These are phyloP conservation scores for Cenococcum geophilum DNA, from an alignment of 495 filamentous ascomycete species.

Conservation along the genomic window DNA sequence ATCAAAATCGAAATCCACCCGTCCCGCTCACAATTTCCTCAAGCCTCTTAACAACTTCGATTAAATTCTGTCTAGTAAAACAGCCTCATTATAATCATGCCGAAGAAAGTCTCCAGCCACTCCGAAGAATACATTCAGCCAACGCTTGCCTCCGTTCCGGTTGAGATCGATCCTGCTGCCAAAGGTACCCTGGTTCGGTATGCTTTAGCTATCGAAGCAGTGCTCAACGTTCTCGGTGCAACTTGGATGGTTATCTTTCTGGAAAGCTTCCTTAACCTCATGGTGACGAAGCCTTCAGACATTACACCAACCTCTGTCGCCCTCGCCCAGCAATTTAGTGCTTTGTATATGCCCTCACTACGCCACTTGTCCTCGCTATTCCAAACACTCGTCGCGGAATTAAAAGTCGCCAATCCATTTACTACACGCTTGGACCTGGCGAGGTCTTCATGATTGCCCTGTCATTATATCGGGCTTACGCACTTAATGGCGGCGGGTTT, in stretches of 20 bases:
- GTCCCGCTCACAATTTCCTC: too few species aligned
- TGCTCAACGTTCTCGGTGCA: conserved; percentile 12
- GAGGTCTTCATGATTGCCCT: conserved; percentile 19
- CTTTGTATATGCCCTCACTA: conserved; percentile 14
- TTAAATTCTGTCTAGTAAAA: background rate
- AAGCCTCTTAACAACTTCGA: too few species aligned
- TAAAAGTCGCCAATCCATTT: conserved; percentile 17
- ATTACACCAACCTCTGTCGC: conserved; percentile 19
- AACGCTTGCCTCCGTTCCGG: background rate
- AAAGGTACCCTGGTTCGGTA: conserved; percentile 12
- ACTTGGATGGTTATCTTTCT: conserved; percentile 19
- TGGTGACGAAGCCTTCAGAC: conserved; percentile 17
- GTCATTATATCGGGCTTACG: conserved; percentile 5
- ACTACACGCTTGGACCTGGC: conserved; percentile 15
- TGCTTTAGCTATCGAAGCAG: conserved; percentile 16
- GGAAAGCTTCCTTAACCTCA: conserved; percentile 6
- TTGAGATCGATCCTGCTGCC: conserved; percentile 13
- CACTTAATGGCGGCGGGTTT: conserved; percentile 11
- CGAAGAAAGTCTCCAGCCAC: background rate
- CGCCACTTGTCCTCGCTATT: conserved; percentile 22
- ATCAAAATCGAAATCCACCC: too few species aligned
- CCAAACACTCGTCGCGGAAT: conserved; percentile 24
- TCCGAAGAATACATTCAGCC: conserved; percentile 5
- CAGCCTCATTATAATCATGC: background rate
- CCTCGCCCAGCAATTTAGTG: conserved; percentile 17